Conservation (phyloP, 192 early-diverging fungal genomes). For the Glomus cerebriforme region DNA sequence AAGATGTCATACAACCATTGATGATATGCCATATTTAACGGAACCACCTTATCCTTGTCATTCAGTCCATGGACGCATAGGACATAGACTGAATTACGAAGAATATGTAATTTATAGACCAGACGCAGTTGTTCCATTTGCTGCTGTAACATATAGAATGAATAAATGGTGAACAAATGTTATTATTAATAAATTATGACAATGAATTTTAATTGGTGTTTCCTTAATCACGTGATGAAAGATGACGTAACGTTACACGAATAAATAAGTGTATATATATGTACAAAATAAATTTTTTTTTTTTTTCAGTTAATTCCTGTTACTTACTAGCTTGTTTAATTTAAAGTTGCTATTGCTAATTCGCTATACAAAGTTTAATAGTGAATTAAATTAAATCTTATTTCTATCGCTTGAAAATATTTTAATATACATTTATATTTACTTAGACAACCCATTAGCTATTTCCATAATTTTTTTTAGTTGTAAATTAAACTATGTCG, state of each 20-base stretch:
- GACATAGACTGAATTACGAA: conserved; percentile 29
- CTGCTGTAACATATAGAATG: conserved; percentile 29
- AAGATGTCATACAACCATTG: conserved; percentile 14
- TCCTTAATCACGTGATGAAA: too few species aligned
- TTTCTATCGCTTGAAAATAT: not conserved
- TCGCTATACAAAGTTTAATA: too few species aligned
- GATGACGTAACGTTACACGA: too few species aligned
- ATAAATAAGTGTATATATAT: too few species aligned
- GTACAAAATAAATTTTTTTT: too few species aligned
- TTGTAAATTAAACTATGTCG: conserved; percentile 13
- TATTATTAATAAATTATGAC: too few species aligned
- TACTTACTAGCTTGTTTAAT: too few species aligned
- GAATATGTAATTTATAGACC: conserved; percentile 35
- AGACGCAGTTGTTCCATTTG: conserved; percentile 33
- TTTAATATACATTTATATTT: not conserved
- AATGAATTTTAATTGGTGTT: too few species aligned
- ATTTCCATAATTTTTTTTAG: not conserved
- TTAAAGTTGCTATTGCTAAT: too few species aligned
- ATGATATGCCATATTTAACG: conserved; percentile 28
- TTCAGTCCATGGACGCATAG: conserved; percentile 30
- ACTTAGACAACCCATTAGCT: not conserved
- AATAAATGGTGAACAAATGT: not conserved
- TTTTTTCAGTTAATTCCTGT: too few species aligned
- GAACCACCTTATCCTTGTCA: conserved; percentile 31
- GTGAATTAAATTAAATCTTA: too few species aligned